Base-by-base conservation (phyloP, 78 protist genomes). In the Cavenderia fasciculata region DNA sequence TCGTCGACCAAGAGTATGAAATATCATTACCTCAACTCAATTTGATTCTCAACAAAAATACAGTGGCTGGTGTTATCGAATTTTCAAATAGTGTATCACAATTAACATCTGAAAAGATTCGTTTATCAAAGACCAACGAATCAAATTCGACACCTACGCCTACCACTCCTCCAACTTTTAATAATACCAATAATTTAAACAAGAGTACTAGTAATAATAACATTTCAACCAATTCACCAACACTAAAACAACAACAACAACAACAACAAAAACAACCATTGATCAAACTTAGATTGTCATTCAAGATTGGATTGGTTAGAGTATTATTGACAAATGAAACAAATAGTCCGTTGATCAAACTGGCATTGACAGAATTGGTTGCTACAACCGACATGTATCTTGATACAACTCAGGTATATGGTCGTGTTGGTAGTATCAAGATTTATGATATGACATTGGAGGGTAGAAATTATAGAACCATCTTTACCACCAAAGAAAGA, bases 31-130 rank as follows among this genome's bases (percentile, higher is more conserved):
- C 90, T 6, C 90, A 82, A 68, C 72, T 82, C 46, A 82, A 82
- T 82, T 36, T 82, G 25, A 68, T 82, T 0, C 25, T 82, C 34
- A 82, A 82, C 73, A 65, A 61, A 33, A 82, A 68, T 8, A 82
- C 90, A 12, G 90, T 82, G 1, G 90, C 90, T 4, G 90, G 90
- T 82, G 56, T 82, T 14, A 68, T 82, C 2, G 90, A 82, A 43
- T 82, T 82, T 49, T 56, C 59, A 14, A 82, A 82, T 57, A 44
- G 66, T 27, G 90, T 82, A 36, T 51, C 43, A 40, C 51, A 25
- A 23, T 65, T 82, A 16, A 52, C 90, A 18, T 8, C 19, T 21
- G 34, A 66, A n/a, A 65, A 40, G 57, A 21, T 63, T n/a, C 54
- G 19, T n/a, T 2, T 8, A 31, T 36, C 49, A 43, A 12, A 21